Percentiles rank a stretch among this genome's conserved stretches.
Conservation (phyloP, 2,329 filamentous ascomycete genomes). For the Arthroderma sp. region DNA sequence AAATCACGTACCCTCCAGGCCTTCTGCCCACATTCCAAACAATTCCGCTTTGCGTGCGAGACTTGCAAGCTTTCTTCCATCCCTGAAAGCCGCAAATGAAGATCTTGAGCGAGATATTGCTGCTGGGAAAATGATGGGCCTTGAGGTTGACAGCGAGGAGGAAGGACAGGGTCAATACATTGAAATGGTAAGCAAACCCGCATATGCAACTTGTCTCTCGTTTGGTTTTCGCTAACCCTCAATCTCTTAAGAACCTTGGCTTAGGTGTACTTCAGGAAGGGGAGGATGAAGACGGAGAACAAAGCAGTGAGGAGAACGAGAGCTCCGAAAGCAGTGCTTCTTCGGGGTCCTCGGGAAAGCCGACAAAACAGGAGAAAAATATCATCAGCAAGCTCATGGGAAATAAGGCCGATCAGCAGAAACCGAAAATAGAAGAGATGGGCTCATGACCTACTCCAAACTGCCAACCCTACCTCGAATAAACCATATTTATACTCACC, state of each 20-base stretch:
- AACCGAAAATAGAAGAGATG: constrained; percentile 31
- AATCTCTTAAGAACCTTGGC: constrained; percentile 30
- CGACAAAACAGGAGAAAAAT: constrained; percentile 17
- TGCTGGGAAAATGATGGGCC: constrained; percentile 17
- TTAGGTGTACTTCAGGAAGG: constrained; percentile 35
- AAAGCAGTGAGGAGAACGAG: constrained; percentile 9
- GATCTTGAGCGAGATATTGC: constrained; percentile 30
- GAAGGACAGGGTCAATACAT: constrained; percentile 13
- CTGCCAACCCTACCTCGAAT: not conserved
- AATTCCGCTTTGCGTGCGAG: constrained; percentile 26
- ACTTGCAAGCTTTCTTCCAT: constrained; percentile 31
- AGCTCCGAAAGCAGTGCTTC: constrained; percentile 8
- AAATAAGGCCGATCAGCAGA: constrained; percentile 21
- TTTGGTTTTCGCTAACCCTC: constrained; percentile 7
- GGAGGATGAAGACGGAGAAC: constrained; percentile 13
- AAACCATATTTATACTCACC: not conserved
- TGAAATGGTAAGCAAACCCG: constrained; percentile 16
- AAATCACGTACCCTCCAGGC: constrained; percentile 18
- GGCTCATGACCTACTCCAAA: not conserved
- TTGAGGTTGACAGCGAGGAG: constrained; percentile 10
- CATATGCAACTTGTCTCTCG: too few relatives aligned
- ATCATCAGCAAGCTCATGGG: constrained; percentile 30
- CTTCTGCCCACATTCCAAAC: constrained; percentile 23
- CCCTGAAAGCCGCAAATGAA: constrained; percentile 34
- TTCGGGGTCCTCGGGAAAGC: not conserved